Evolutionary conservation across 2,329 filamentous ascomycete genomes (phyloP), one percentile per base, ranked within the genome.

Genomic region (Fusarium sp.): DNA sequence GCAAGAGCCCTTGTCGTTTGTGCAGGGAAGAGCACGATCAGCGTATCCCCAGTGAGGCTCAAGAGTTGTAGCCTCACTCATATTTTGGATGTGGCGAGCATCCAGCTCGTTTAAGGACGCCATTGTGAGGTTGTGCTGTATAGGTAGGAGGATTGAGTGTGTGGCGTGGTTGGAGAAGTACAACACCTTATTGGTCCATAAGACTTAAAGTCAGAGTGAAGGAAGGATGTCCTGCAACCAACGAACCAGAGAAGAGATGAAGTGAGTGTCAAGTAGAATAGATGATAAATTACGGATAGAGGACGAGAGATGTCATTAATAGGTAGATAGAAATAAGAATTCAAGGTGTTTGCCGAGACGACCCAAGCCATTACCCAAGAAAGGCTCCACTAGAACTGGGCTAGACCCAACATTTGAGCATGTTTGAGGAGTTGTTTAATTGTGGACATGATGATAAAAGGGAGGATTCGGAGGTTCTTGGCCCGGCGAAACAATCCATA

Each of bases 11-110:
- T 78, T 69, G 59, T 85, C 84, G 72, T 79, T 83, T 53, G 77
- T 80, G 75, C 83, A 85, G 5, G 83, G 83, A 5, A 85, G 43
- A 1, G 80, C 77, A 25, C 83, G 81, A 68, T 80, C 78, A n/a
- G 78, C 79, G 59, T 85, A 85, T 45, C 83, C 83, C 83, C 83
- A 85, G 72, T 85, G 82, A 40, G 77, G 78, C 57, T 82, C 77
- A 16, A 81, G 59, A n/a, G 60, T 55, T 28, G 69, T 68, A n/a
- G 78, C 80, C 13, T 78, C 76, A 28, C 70, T 78, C 63, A 79
- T 78, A 60, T 84, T 80, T 66, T 85, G 83, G 63, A 84, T 84
- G 66, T 83, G 82, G 27, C 76, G 75, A 66, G 71, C 69, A 61
- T 46, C 68, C 64, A 77, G 63, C 55, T 71, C 60, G 48, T 63